These are phyloP conservation scores for Gossypium mustelinum DNA, from an alignment of 345 rosid species.

Conservation along the genomic window DNA sequence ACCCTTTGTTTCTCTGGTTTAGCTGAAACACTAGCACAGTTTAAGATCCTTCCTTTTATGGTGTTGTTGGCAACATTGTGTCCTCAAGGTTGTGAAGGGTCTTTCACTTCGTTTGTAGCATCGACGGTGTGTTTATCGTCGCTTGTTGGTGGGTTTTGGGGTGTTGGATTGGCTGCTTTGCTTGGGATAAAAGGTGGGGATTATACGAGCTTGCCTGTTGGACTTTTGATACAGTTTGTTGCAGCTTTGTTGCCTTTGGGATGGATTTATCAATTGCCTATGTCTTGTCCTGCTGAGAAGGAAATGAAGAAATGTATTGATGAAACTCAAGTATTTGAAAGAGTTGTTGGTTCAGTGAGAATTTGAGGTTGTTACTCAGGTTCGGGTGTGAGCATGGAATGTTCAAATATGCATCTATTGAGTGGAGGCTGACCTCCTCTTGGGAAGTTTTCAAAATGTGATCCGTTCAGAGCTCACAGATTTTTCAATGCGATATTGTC, in stretches of 20 bases:
- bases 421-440: no score
- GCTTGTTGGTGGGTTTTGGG: slow-evolving; percentile 59
- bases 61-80: slow-evolving; percentile 59
- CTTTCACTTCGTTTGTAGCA: slow-evolving; percentile 75
- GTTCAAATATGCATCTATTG: no score
- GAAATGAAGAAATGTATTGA: slow-evolving; percentile 21
- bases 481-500: no score
- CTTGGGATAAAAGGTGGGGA: slow-evolving; percentile 57
- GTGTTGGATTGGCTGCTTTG: slow-evolving; percentile 66
- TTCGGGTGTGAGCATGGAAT: background rate
- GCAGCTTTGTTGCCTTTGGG: slow-evolving; percentile 62
- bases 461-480: no score
- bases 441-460: no score
- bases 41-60: slow-evolving; percentile 75
- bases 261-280: slow-evolving; percentile 56
- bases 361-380: no score
- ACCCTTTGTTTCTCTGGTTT: slow-evolving; percentile 69
- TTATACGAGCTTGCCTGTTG: slow-evolving; percentile 53
- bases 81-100: slow-evolving; percentile 84
- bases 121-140: slow-evolving; percentile 70
- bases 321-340: slow-evolving; percentile 52
- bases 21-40: slow-evolving; percentile 72
- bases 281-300: slow-evolving; percentile 39
- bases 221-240: slow-evolving; percentile 58
- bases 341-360: slow-evolving; percentile 23